Conservation (phyloP, 2,329 filamentous ascomycete species). For the Exophiala xenobiotica region DNA sequence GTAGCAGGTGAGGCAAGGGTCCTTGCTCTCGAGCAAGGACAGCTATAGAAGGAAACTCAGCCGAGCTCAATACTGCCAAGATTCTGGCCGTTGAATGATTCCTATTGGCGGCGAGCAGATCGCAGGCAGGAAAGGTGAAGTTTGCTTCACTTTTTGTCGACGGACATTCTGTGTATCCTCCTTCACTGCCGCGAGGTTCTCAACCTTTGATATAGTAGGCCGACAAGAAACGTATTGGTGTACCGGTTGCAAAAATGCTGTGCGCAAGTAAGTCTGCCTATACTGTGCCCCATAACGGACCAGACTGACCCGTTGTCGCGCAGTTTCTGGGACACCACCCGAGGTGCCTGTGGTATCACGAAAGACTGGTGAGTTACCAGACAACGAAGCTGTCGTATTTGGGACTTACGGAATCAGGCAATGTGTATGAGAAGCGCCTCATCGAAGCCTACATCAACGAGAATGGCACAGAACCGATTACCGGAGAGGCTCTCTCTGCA, state of each 20-base stretch:
- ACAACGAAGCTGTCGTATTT: slow-evolving; percentile 19
- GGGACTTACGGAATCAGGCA: slow-evolving; percentile 56
- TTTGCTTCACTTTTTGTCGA: background rate
- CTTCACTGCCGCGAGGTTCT: too few relatives aligned
- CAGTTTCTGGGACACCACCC: slow-evolving; percentile 95
- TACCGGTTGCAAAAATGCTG: slow-evolving; percentile 17
- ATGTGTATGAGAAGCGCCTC: slow-evolving; percentile 90
- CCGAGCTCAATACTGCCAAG: too few relatives aligned
- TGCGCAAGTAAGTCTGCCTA: slow-evolving; percentile 25
- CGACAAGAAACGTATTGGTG: background rate
- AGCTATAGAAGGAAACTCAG: too few relatives aligned
- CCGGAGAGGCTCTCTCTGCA: slow-evolving; percentile 75
- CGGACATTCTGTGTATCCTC: too few relatives aligned
- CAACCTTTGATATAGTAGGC: background rate
- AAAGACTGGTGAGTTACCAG: slow-evolving; percentile 72
- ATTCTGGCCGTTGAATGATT: background rate
- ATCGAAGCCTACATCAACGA: slow-evolving; percentile 94
- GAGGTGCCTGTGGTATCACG: slow-evolving; percentile 92
- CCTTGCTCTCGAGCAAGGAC: too few relatives aligned
- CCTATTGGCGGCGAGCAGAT: background rate
- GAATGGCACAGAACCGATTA: slow-evolving; percentile 88
- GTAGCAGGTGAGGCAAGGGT: too few relatives aligned
- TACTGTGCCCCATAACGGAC: background rate
- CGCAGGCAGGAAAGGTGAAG: background rate
- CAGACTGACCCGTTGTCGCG: slow-evolving; percentile 6